Evolutionary conservation across 208 protist genomes (phyloP), one percentile per base, ranked within the genome.

Genomic region (Leishmania gerbilli): DNA sequence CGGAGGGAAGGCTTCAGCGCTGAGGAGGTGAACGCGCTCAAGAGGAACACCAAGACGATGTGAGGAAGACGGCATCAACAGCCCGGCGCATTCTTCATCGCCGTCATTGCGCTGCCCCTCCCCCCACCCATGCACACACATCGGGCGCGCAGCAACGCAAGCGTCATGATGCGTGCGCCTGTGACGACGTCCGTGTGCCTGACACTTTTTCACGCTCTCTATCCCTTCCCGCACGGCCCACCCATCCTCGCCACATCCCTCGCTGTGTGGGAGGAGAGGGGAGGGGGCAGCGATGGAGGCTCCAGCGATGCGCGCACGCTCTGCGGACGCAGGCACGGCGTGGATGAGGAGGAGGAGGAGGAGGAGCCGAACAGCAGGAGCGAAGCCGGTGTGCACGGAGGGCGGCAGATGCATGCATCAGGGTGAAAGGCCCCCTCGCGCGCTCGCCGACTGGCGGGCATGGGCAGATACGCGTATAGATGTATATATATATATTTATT

Each of bases 1-100:
- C 81, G 93, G 45, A 87, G 77, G 37, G 94, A 97, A 71, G 94
- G 94, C 27, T 97, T 97, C 80, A 86, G 72, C 55, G 62, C 89
- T 21, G 87, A 88, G 27, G 91, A 95, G 34, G 92, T 97, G n/a
- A 81, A 90, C 27, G 60, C 74, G 13, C 80, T 95, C 37, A 79
- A 83, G 51, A 84, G 83, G 55, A 92, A 87, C 74, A 87, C 89
- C 53, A 85, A 88, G 74, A 83, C 77, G 37, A 89, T 91, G 81
- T 93, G 86, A 71, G 42, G 31, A 13, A 42, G 15, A 17, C 31
- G 21, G 19, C 64, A 24, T 42, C 15, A 69, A 62, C 56, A 31
- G 51, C 6, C 51, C 17, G 51, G 56, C 56, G 3, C 71, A 24
- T 6, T 69, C 9, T 19, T 69, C 64, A 45, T 19, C 31, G 15